phyloP scores from a whole-genome alignment of 345 rosid species.

The Dimocarpus longan region DNA sequence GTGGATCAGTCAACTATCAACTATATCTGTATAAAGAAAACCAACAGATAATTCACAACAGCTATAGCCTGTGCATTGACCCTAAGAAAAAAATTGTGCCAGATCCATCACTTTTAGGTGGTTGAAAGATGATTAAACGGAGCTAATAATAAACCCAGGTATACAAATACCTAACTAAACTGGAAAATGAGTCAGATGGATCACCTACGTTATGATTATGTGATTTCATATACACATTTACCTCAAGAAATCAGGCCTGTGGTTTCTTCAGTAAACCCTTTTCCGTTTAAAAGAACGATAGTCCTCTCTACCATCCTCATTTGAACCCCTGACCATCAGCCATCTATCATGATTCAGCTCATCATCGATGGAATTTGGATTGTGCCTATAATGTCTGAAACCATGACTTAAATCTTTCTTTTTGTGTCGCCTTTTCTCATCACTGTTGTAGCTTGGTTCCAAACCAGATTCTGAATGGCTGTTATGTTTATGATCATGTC shows the following conservation, averaged over 20 bases:
- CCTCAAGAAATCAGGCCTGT: conserved; percentile 34
- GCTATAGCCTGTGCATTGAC: conserved; percentile 9
- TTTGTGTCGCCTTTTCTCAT: conserved; percentile 18
- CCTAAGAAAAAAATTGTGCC: conserved; percentile 19
- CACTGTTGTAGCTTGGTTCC: conserved; percentile 23
- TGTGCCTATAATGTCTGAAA: conserved; percentile 24
- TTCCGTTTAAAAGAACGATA: conserved; percentile 23
- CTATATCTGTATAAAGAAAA: conserved; percentile 46
- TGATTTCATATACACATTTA: conserved; percentile 40
- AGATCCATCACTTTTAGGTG: conserved; percentile 15
- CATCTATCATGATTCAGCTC: conserved; percentile 38
- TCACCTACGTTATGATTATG: conserved; percentile 26
- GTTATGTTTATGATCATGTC: conserved; percentile 22
- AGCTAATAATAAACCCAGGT: conserved; percentile 16
- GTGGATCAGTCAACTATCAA: conserved; percentile 24
- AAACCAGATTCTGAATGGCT: conserved; percentile 30
- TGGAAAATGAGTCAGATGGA: conserved; percentile 24
- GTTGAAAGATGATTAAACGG: background rate
- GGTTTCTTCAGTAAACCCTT: conserved; percentile 27
- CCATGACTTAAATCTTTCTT: conserved; percentile 29
- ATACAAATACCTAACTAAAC: conserved; percentile 31
- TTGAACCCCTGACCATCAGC: conserved; percentile 41
- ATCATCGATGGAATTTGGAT: conserved; percentile 14
- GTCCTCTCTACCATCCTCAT: conserved; percentile 27
- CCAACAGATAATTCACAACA: conserved; percentile 36